These are phyloP conservation scores for Kwoniella sp. DNA, from an alignment of 768 basidiomycete species.

Conservation along the genomic window DNA sequence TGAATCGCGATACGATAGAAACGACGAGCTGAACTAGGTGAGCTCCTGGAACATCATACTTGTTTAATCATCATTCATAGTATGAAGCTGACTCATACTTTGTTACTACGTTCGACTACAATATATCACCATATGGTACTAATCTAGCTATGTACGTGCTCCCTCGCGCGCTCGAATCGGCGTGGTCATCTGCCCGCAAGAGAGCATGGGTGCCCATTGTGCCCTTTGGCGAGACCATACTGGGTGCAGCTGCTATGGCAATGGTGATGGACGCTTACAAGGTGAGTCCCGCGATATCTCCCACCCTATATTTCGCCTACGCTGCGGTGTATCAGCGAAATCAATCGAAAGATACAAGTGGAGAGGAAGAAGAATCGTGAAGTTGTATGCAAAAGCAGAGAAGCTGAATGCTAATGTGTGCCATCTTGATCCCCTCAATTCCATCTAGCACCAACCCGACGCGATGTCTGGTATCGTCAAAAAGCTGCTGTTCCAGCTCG, in stretches of 20 bases:
- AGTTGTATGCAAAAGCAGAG: too few relatives aligned
- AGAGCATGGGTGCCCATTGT: constrained; percentile 68
- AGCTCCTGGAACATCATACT: constrained; percentile 63
- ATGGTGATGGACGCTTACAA: constrained; percentile 75
- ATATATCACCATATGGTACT: background rate
- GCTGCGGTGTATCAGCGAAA: background rate
- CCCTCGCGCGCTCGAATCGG: constrained; percentile 85
- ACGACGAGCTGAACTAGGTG: constrained; percentile 85
- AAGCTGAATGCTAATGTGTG: too few relatives aligned
- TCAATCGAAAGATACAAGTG: too few relatives aligned
- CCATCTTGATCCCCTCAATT: too few relatives aligned
- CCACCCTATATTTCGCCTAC: too few relatives aligned
- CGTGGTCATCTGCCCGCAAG: constrained; percentile 78
- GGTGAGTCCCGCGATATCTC: constrained; percentile 23
- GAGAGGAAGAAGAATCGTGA: too few relatives aligned
- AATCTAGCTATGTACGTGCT: constrained; percentile 59
- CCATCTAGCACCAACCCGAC: constrained; percentile 46
- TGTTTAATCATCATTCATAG: background rate
- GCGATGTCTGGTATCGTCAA: constrained; percentile 50
- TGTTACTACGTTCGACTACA: background rate
- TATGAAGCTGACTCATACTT: constrained; percentile 14
- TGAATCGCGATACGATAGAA: constrained; percentile 54
- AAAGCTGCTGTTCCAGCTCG: constrained; percentile 50
- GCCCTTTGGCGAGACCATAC: constrained; percentile 56
- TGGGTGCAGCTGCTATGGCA: constrained; percentile 78